Percentiles rank a stretch among this genome's conserved stretches.
Evolutionary conservation across 148 eudicot species (phyloP).

Genomic region (Pouteria glomerata): DNA sequence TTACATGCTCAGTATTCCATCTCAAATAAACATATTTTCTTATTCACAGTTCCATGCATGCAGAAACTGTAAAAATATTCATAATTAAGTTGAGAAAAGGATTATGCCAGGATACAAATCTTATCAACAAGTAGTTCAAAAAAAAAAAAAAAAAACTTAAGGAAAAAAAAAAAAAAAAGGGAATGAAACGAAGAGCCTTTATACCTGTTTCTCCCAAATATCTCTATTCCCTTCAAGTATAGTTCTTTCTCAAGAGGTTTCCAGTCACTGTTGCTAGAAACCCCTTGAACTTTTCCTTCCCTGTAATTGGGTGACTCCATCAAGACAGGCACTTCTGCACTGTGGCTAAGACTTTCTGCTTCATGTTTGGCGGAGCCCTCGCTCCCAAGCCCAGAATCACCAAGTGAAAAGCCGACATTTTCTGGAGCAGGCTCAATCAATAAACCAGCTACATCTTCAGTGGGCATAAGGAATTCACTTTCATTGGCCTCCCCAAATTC

Average conservation of each 20-base stretch:
- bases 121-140: no score
- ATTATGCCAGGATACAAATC: no score
- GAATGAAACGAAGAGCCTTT: no score
- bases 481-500: conserved; percentile 4
- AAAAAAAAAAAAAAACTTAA: no score
- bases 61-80: no score
- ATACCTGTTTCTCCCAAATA: conserved; percentile 96
- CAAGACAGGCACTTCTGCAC: conserved; percentile 14
- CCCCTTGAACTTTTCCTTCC: conserved; percentile 18
- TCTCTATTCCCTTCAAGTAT: conserved; percentile 73
- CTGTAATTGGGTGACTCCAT: conserved; percentile 25
- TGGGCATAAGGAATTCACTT: conserved; percentile 7
- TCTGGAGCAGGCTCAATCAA: conserved; percentile 8
- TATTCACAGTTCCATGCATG: background rate
- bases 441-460: conserved; percentile 4
- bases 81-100: no score
- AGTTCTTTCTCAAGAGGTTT: conserved; percentile 82
- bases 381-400: conserved; percentile 6
- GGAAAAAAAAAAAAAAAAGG: no score
- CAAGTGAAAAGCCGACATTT: background rate
- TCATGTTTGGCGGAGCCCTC: conserved; percentile 22
- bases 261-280: conserved; percentile 44
- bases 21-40: background rate
- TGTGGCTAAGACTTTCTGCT: conserved; percentile 15
- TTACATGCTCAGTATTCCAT: background rate